Evolutionary conservation across 768 basidiomycete genomes (phyloP), one percentile per base, ranked within the genome.

Genomic region (Leccinum sublutescens): DNA sequence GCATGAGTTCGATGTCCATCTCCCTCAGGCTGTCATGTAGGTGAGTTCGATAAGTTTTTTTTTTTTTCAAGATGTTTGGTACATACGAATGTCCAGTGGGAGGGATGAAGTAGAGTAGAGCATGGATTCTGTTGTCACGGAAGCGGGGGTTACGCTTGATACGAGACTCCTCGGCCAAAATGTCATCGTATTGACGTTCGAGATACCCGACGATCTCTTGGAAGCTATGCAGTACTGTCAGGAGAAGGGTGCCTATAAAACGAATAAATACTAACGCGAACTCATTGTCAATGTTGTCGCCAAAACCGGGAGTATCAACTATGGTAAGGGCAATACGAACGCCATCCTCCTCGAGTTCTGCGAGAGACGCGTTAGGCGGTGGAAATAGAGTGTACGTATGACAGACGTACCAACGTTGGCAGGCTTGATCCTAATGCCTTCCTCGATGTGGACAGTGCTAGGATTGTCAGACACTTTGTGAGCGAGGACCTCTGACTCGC

Each of bases 91-190:
- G 95, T 2, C 95, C 95, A n/a, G 95, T 98, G 5, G 97, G 97
- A 47, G 95, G 89, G 78, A 98, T 98, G 73, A 99, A 99, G 80
- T 98, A 98, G 57, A 99, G 83, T 57, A 98, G 80, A 25, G 95
- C 96, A 64, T 98, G 97, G 2, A 98, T 87, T 63, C 97, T 84
- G 80, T 98, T 98, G 76, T 99, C 97, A 71, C 95, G 88, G 85
- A 98, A 99, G 63, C 97, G 89, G 31, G 96, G 95, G 77, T 98
- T 98, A 82, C 97, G 95, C 80, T 97, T 98, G 78, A 99, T 99
- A 65, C 97, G 86, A 55, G 93, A 96, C 78, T 99, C 97, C 74
- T 98, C 96, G 4, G 96, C 95, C 64, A 99, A 81, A 71, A 98
- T 96, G 68, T 99, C 95, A 62, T 99, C 97, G 77, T 98, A 98